Evolutionary conservation across 2,329 filamentous ascomycete species (phyloP), one percentile per base, ranked within the genome.

Genomic region (Thelonectria olida): DNA sequence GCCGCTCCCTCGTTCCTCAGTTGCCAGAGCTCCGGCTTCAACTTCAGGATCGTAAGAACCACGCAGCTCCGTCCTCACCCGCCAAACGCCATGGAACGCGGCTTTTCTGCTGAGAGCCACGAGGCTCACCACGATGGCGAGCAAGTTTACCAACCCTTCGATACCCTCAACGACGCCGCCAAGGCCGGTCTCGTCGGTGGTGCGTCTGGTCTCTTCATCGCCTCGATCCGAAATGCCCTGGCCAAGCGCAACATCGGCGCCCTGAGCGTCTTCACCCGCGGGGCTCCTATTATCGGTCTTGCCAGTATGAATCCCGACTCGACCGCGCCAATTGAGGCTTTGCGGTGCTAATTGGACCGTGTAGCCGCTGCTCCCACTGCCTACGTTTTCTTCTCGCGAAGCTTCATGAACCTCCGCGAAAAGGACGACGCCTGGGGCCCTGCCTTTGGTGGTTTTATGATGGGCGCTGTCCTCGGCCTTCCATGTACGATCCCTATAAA

Each of bases 161-260:
- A 97, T 84, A 89, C 92, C 68, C 79, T 97, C 71, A 84, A 85
- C 67, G 84, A 85, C 65, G 85, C 90, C 51, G 80, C 90, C 74
- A 88, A 87, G 75, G 87, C 88, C 63, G 86, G 85, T 39, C 73
- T 89, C 66, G 79, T 92, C 71, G 89, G 90, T 63, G 88, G 88
- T 73, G 81, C 82, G 61, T 85, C 86, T 62, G 93, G 93, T 71
- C 80, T 91, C 74, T 85, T 93, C 78, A 76, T 91, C 62, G 90
- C 92, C 51, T 90, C 91, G 56, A 85, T 97, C 67, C 92, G 94
- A 82, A 98, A 97, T 82, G 92, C 93, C 61, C 85, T 97, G 70
- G 85, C 90, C 56, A 93, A 89, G 82, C 85, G 88, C 76, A 97
- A 97, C 78, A 83, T 96, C 67, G 92, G 93, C 71, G 85, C 89